Conservation (phyloP, 495 filamentous ascomycete species). For the Neurospora sp. region DNA sequence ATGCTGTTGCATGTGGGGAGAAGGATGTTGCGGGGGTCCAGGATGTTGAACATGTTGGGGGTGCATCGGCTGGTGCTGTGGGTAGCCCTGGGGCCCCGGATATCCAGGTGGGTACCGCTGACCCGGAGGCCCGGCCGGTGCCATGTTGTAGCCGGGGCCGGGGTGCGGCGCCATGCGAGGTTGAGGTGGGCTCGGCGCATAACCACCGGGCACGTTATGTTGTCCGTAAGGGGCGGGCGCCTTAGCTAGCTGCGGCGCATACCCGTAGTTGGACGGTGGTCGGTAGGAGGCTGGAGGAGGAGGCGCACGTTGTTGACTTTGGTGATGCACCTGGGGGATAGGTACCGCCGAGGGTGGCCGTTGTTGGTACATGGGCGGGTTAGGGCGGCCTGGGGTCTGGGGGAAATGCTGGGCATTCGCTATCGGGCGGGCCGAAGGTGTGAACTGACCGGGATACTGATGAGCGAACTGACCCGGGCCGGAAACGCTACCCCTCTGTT, state of each 20-base stretch:
- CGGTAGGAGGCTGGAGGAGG: constrained; percentile 20
- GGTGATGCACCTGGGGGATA: constrained; percentile 23
- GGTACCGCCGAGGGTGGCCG: constrained; percentile 20
- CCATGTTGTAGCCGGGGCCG: constrained; percentile 15
- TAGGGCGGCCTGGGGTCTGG: constrained; percentile 32
- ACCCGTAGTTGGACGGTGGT: constrained; percentile 18
- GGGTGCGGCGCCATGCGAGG: constrained; percentile 25
- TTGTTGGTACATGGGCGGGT: constrained; percentile 24
- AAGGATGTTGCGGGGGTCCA: constrained; percentile 21
- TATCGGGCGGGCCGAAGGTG: constrained; percentile 28
- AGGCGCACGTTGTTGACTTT: constrained; percentile 17
- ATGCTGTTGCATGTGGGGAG: constrained; percentile 7
- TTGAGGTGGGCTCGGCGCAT: constrained; percentile 27
- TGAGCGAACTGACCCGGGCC: constrained; percentile 23
- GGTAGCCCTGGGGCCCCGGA: constrained; percentile 13
- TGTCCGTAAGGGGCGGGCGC: constrained; percentile 29
- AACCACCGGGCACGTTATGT: constrained; percentile 27
- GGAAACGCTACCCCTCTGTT: constrained; percentile 30
- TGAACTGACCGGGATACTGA: constrained; percentile 26
- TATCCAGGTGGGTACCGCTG: constrained; percentile 20
- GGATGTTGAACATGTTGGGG: constrained; percentile 20
- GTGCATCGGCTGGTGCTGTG: constrained; percentile 11
- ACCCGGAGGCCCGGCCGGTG: constrained; percentile 20
- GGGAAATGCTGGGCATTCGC: constrained; percentile 30
- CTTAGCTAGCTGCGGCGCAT: constrained; percentile 26